These are phyloP conservation scores for Tagetes erecta DNA, from an alignment of 129 eudicot species.

Conservation along the genomic window DNA sequence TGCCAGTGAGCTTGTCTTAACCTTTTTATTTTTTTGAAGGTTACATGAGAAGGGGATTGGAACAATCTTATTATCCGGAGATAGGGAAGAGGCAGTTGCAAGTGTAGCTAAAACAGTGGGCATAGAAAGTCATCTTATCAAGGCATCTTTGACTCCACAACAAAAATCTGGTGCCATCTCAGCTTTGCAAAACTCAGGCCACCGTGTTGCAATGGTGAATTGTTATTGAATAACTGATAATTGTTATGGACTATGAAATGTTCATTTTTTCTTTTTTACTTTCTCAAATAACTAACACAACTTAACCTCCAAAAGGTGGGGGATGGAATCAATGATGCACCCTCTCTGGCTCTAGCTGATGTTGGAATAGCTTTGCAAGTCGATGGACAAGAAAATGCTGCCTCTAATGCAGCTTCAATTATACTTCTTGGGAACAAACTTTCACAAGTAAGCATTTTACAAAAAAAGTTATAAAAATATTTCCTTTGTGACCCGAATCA, in stretches of 20 bases:
- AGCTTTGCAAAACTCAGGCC: conserved; percentile 71
- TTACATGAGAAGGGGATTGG: conserved; percentile 62
- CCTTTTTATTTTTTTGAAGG: conserved; percentile 44
- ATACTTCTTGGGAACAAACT: conserved; percentile 88
- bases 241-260: not conserved
- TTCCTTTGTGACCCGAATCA: not conserved
- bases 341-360: conserved; percentile 95
- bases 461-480: not conserved
- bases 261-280: not conserved
- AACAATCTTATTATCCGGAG: conserved; percentile 81
- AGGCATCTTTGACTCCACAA: conserved; percentile 85
- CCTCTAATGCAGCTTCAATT: conserved; percentile 94
- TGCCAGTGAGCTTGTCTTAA: conserved; percentile 17
- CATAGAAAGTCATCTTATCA: conserved; percentile 52
- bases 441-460: conserved; percentile 59
- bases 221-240: conserved; percentile 1
- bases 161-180: conserved; percentile 79
- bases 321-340: conserved; percentile 96
- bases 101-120: conserved; percentile 76
- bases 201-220: conserved; percentile 81
- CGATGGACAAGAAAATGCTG: conserved; percentile 93
- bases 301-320: conserved; percentile 56
- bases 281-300: not conserved
- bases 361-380: conserved; percentile 91
- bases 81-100: conserved; percentile 99